Evolutionary conservation across 208 protist genomes (phyloP), one percentile per base, ranked within the genome.

Genomic region (Trypanosoma platydactyli): DNA sequence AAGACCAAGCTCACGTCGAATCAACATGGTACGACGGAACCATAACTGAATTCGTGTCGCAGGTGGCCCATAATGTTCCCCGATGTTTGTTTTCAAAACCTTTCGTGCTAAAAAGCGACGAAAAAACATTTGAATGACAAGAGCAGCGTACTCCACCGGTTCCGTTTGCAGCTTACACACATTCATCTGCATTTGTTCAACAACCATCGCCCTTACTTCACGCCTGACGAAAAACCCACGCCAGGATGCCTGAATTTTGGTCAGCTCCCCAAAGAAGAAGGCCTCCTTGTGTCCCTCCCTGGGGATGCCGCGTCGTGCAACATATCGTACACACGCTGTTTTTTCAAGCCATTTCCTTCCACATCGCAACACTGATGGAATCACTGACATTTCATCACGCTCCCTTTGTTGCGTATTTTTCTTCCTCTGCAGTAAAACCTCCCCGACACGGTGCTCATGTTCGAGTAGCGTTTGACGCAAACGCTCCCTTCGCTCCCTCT

Each of bases 51-150:
- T 79, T 11, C 7, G 3, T 5, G 59, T 29, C 0, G 83, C 80
- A 3, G 73, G 56, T 1, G 62, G 60, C 0, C 3, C 53, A 71
- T 84, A 73, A 9, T 38, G 49, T 42, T 73, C 67, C 3, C 64
- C 3, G 27, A 56, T 60, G 13, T 68, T 66, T 0, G n/a, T 27
- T 4, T 38, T 45, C 29, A 33, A 62, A 12, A 11, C 24, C 6
- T 46, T 61, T 6, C 80, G 75, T 6, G 86, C 83, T 27, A 45
- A 40, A 41, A 58, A 27, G 35, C 72, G 54, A 13, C 86, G 84
- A 30, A 75, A 71, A 27, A 67, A 66, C 12, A 71, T 52, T 63
- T 93, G 86, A 55, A 95, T 73, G n/a, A 89, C 78, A 46, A 89
- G 49, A 20, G 82, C 88, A 1, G 88, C 76, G 67, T 89, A 91